Evolutionary conservation across 495 filamentous ascomycete species (phyloP), one percentile per base, ranked within the genome.

Genomic region (Sordaria brevicollis): DNA sequence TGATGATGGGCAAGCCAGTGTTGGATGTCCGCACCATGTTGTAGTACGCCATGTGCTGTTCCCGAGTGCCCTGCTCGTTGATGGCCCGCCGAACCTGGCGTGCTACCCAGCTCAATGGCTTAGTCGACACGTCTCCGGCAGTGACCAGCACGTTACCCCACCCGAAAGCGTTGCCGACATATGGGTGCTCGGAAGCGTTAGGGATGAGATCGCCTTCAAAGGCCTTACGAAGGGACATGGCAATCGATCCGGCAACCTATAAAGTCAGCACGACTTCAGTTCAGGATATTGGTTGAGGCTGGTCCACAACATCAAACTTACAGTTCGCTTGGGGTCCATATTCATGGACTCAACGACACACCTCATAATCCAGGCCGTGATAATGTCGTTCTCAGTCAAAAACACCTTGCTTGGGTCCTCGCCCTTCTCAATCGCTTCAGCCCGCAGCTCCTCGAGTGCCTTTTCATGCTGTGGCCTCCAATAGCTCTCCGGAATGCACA

Each of bases 61-160:
- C 77, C 15, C 74, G 74, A 11, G 82, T 83, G 31, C 83, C 82
- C 37, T 82, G 82, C 65, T 81, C 78, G 67, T 78, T 79, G 71
- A 85, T 82, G 10, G 79, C 76, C 1, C 74, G 71, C 5, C 82
- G 77, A 9, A 84, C 72, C 41, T 77, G 70, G 17, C 73, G 71
- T 15, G 82, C 82, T 0, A 80, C 70, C 71, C 74, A 78, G 71
- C 79, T 81, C 4, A 83, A 69, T n/a, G 83, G 83, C 70, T 81
- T 82, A 29, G 69, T 65, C 10, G 74, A 41, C 15, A 83, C 72
- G 5, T 83, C 78, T 4, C 74, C 74, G 1, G 75, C 80, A 4
- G 71, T 72, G 13, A 81, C 69, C 4, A 84, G 75, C 29, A 76
- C 77, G 57, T 78, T 73, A 62, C 77, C 41, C 76, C 75, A 71